Conservation (phyloP, 306 rosid genomes). For the Castanea crenata region DNA sequence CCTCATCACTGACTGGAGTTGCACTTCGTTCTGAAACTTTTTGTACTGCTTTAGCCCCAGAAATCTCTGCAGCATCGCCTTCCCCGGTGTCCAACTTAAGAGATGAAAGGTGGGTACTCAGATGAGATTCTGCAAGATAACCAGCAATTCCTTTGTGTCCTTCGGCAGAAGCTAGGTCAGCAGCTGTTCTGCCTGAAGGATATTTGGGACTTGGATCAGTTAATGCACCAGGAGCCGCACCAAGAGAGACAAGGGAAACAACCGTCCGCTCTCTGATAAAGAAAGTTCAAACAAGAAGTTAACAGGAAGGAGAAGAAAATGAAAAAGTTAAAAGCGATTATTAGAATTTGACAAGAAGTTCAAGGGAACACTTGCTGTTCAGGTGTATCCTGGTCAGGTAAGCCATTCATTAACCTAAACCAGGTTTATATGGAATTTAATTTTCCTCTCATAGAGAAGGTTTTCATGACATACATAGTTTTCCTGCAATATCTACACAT, state of each 20-base stretch:
- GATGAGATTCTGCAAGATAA: conserved; percentile 69
- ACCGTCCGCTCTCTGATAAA: conserved; percentile 74
- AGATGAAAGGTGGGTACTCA: conserved; percentile 57
- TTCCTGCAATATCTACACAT: neutral
- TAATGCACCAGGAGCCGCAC: conserved; percentile 74
- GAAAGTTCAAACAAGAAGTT: conserved; percentile 21
- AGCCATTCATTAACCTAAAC: neutral
- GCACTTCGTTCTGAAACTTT: conserved; percentile 36
- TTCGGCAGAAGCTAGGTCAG: conserved; percentile 73
- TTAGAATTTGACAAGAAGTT: neutral
- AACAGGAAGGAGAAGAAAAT: neutral
- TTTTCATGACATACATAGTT: neutral
- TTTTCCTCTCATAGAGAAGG: neutral
- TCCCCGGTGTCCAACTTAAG: conserved; percentile 51
- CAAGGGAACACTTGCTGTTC: neutral
- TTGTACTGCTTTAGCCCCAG: conserved; percentile 44
- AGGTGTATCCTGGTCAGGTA: neutral
- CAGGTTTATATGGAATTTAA: neutral
- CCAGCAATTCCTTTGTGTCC: conserved; percentile 96
- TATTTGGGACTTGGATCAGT: conserved; percentile 68
- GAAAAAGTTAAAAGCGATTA: conserved; percentile 3
- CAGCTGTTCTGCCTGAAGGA: conserved; percentile 74
- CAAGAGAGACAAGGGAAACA: conserved; percentile 65
- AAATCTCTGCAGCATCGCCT: conserved; percentile 31
- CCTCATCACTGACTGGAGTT: conserved; percentile 29